phyloP scores from a whole-genome alignment of 2,329 filamentous ascomycete species.

The Trichoderma afroharzianum region DNA sequence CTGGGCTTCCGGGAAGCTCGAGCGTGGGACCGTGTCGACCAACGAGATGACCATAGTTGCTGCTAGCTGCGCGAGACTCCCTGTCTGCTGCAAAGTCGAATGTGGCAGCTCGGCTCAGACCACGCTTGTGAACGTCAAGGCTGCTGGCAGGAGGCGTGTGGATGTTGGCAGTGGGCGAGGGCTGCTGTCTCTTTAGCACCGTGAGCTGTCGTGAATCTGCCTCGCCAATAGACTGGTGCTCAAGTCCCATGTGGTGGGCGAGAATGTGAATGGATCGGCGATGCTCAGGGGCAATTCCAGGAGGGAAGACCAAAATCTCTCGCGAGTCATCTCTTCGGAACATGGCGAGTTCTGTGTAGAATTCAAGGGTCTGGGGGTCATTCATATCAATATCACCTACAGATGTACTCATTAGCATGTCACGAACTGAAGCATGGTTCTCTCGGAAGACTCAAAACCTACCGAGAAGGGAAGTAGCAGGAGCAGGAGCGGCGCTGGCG shows the following conservation, averaged over 20 bases:
- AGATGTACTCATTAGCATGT: background rate
- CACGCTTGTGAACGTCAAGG: slow-evolving; percentile 74
- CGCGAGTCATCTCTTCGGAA: slow-evolving; percentile 78
- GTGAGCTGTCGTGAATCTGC: slow-evolving; percentile 87
- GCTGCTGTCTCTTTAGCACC: slow-evolving; percentile 67
- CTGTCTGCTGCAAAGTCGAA: slow-evolving; percentile 89
- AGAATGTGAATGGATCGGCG: slow-evolving; percentile 90
- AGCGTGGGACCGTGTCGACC: slow-evolving; percentile 82
- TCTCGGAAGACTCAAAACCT: slow-evolving; percentile 15
- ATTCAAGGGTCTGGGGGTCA: slow-evolving; percentile 79
- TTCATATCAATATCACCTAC: slow-evolving; percentile 78
- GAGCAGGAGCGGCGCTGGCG: slow-evolving; percentile 28
- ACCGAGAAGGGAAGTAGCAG: slow-evolving; percentile 38
- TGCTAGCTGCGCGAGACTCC: slow-evolving; percentile 61
- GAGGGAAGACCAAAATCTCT: slow-evolving; percentile 80
- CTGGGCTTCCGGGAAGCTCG: slow-evolving; percentile 78
- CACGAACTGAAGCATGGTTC: slow-evolving; percentile 18
- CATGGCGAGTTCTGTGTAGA: slow-evolving; percentile 83
- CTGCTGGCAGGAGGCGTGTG: slow-evolving; percentile 60
- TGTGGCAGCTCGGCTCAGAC: slow-evolving; percentile 89
- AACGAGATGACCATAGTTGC: slow-evolving; percentile 67
- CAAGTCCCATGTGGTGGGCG: slow-evolving; percentile 89
- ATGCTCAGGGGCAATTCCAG: slow-evolving; percentile 75
- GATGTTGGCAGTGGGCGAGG: slow-evolving; percentile 52
- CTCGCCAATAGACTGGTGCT: slow-evolving; percentile 84